Base-by-base conservation (phyloP, 176 grass and related monocot genomes). In the Raddia guianensis region DNA sequence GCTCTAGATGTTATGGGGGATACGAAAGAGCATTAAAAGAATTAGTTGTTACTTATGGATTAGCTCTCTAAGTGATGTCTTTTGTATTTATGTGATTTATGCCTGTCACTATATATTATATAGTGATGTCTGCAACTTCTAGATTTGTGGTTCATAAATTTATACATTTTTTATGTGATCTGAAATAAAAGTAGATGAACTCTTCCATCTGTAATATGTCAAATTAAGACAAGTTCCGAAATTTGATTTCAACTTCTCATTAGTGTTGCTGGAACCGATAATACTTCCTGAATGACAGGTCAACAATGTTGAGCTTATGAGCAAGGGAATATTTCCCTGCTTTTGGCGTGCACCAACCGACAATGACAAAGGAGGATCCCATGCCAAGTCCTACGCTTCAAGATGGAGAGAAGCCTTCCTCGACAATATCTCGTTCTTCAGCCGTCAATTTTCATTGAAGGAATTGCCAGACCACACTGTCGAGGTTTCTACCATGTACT, bases 301-400 rank as follows among this genome's bases (percentile, higher is more conserved):
- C 68, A 86, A 89, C 5, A 47, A 58, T 4, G 63, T 88, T 20
- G 87, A 80, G 70, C 81, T 98, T 73, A 77, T 87, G 73, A 87
- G 82, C 73, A 85, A 95, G 48, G 90, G 95, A 9, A 86, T 93
- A 84, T 74, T 93, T 86, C 95, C 92, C 54, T 93, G 95, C 74
- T 91, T 98, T 49, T 98, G 93, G 88, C 87, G 95, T 3, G 88
- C 95, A 75, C 86, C 89, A 76, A 95, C 88, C n/a, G 90, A 98
- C 78, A 98, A 98, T 5, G 95, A 98, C 90, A 95, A 95, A 21
- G 92, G 92, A 49, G 92, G 88, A n/a, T 84, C 12, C 78, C 21
- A 7, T 80, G 19, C 80, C 61, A 87, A 89, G 74, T 66, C 90
- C 16, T 95, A 89, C 65, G 61, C 47, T 50, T 91, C 75, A 55